Evolutionary conservation across 345 rosid species (phyloP).

Genomic region (Citrus reticulata): DNA sequence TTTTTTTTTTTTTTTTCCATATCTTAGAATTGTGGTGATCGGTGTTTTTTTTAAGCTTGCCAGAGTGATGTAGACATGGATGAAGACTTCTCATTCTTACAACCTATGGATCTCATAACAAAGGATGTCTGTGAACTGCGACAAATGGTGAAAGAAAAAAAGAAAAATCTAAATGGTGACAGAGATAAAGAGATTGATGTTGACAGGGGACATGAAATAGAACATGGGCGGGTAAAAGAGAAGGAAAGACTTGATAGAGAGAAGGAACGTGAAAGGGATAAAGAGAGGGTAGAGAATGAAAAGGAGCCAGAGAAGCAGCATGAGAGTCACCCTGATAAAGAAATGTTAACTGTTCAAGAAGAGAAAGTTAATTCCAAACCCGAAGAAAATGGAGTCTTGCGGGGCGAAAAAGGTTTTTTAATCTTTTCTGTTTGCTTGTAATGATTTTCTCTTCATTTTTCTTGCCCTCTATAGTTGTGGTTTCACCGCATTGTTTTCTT

Average conservation of each 20-base stretch:
- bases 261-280: slow-evolving; percentile 44
- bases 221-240: slow-evolving; percentile 58
- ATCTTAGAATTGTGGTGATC: slow-evolving; percentile 26
- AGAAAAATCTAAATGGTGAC: slow-evolving; percentile 52
- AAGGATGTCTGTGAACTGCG: slow-evolving; percentile 79
- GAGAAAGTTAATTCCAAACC: slow-evolving; percentile 42
- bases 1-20: background rate
- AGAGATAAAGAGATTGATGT: slow-evolving; percentile 63
- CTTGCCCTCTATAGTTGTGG: background rate
- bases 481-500: background rate
- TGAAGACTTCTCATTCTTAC: slow-evolving; percentile 94
- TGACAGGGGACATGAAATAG: slow-evolving; percentile 57
- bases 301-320: slow-evolving; percentile 64
- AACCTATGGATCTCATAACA: slow-evolving; percentile 94
- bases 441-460: background rate
- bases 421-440: slow-evolving; percentile 3
- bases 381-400: slow-evolving; percentile 56
- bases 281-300: slow-evolving; percentile 52
- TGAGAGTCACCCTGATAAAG: slow-evolving; percentile 47
- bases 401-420: slow-evolving; percentile 29
- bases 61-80: slow-evolving; percentile 82
- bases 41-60: slow-evolving; percentile 32
- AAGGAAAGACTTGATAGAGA: slow-evolving; percentile 70
- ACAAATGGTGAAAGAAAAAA: slow-evolving; percentile 74
- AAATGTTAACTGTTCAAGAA: slow-evolving; percentile 46